A percentile compares a stretch with the other conserved stretches of the same genome.
These are phyloP conservation scores for Acanthamoeba culbertsoni DNA, from an alignment of 208 protist species.

Conservation along the genomic window DNA sequence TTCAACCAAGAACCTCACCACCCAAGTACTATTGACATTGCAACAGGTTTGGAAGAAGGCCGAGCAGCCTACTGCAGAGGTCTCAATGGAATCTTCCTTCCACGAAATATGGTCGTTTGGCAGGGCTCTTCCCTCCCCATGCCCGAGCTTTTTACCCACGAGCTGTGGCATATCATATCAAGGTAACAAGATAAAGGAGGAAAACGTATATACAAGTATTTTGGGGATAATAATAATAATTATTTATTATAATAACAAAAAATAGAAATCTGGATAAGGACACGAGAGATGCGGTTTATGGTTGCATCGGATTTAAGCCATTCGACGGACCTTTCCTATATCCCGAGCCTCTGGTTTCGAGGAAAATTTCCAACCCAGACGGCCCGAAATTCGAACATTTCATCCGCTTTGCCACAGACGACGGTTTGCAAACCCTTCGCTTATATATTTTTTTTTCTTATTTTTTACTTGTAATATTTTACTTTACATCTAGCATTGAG, in stretches of 20 bases:
- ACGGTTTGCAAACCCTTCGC: not conserved
- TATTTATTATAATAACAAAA: too few species aligned
- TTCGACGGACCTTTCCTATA: not conserved
- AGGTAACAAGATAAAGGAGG: not conserved
- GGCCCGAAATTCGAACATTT: not conserved
- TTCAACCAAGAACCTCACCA: not conserved
- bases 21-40: too few species aligned
- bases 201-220: not conserved
- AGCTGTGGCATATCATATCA: constrained; percentile 8
- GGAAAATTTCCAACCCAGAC: constrained; percentile 14
- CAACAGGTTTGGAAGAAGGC: not conserved
- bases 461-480: too few species aligned
- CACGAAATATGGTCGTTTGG: not conserved
- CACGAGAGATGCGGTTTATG: not conserved
- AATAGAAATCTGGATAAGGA: not conserved
- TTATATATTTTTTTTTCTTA: too few species aligned
- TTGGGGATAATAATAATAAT: too few species aligned
- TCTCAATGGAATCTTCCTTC: not conserved
- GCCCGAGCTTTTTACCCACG: not conserved
- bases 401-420: not conserved
- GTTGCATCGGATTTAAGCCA: not conserved
- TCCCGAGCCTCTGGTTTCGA: not conserved
- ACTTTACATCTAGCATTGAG: too few species aligned
- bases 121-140: not conserved
- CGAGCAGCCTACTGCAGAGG: not conserved